Percentiles rank a stretch among this genome's conserved stretches.
Evolutionary conservation across 2,329 filamentous ascomycete genomes (phyloP).

Genomic region (Cercospora brassicicola): DNA sequence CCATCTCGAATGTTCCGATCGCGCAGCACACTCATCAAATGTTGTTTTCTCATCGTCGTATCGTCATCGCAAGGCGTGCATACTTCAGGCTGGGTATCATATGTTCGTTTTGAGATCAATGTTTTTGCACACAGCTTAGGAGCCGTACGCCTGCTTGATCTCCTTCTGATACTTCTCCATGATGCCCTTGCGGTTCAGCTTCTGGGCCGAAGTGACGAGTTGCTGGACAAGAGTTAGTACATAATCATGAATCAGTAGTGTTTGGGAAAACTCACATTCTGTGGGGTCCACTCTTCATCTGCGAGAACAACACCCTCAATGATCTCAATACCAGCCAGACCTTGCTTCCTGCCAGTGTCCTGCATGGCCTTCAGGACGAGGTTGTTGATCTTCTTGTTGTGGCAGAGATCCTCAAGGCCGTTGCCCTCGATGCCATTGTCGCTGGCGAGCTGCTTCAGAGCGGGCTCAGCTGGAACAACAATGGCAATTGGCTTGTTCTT

Average conservation of each 20-base stretch:
- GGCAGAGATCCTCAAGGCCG: constrained; percentile 66
- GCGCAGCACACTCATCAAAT: neutral
- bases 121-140: neutral
- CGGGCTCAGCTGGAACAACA: constrained; percentile 63
- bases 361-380: constrained; percentile 71
- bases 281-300: constrained; percentile 85
- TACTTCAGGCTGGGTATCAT: constrained; percentile 6
- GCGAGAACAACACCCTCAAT: constrained; percentile 74
- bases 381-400: constrained; percentile 63
- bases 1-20: neutral
- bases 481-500: constrained; percentile 79
- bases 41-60: neutral
- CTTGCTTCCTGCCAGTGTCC: constrained; percentile 62
- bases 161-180: constrained; percentile 54
- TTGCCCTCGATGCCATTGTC: constrained; percentile 61
- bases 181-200: constrained; percentile 54
- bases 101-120: neutral
- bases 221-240: constrained; percentile 38
- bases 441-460: constrained; percentile 57
- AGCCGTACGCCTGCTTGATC: constrained; percentile 50
- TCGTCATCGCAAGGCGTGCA: constrained; percentile 3
- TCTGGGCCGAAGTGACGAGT: constrained; percentile 54
- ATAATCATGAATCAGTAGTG: constrained; percentile 19
- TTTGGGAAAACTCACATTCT: constrained; percentile 62
- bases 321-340: constrained; percentile 70